These are phyloP conservation scores for Malus hybrid DNA, from an alignment of 331 rosid species.

Conservation along the genomic window DNA sequence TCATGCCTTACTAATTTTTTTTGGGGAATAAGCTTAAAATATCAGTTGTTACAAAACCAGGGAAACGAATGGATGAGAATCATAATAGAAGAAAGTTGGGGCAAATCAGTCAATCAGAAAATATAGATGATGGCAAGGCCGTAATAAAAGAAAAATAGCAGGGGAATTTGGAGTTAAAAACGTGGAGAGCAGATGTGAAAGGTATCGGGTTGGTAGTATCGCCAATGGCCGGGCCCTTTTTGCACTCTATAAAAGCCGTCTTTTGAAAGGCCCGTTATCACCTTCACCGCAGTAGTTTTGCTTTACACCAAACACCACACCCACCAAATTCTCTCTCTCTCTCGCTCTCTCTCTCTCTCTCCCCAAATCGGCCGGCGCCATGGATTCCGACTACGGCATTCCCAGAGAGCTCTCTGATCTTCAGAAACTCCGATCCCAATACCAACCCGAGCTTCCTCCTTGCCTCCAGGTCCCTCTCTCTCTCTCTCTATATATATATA, in stretches of 20 bases:
- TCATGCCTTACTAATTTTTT: no score
- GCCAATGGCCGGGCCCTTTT: conserved; percentile 13
- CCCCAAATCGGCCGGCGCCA: background rate
- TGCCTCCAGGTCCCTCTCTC: conserved; percentile 62
- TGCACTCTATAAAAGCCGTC: background rate
- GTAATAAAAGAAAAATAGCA: background rate
- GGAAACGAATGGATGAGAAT: background rate
- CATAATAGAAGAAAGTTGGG: background rate
- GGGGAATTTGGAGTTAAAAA: background rate
- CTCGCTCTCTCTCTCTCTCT: no score
- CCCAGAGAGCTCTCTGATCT: conserved; percentile 96
- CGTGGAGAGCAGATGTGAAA: background rate
- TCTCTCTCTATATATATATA: background rate
- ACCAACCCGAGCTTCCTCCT: conserved; percentile 91
- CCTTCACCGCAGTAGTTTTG: background rate
- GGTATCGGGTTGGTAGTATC: conserved; percentile 16
- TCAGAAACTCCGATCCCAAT: conserved; percentile 64
- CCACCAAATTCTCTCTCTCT: background rate
- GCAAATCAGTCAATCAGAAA: background rate
- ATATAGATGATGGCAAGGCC: background rate
- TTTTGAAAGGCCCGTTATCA: background rate
- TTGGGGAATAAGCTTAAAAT: no score
- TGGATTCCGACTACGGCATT: conserved; percentile 98
- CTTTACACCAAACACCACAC: background rate
- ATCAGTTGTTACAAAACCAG: no score